Percentiles rank a stretch among this genome's conserved stretches.
These are phyloP conservation scores for Chamaecyparis obtusa DNA, from an alignment of 75 land plant genomes.

Conservation along the genomic window DNA sequence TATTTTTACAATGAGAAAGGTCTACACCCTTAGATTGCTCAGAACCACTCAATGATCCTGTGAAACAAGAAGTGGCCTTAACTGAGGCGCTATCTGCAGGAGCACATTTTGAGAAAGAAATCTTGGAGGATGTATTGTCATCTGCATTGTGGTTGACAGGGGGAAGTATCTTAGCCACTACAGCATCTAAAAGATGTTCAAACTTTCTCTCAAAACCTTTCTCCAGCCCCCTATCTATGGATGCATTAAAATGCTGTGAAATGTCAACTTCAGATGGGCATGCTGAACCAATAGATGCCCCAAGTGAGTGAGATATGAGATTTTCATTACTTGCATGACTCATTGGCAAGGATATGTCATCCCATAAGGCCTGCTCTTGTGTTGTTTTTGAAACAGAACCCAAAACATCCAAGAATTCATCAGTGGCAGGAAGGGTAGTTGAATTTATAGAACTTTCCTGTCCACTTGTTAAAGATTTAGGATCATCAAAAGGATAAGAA, in stretches of 20 bases:
- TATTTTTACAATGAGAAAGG: conserved; percentile 11
- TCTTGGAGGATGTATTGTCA: conserved; percentile 36
- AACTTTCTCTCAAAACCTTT: conserved; percentile 12
- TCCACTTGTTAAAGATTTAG: conserved; percentile 17
- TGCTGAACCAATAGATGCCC: not conserved
- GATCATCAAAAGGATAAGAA: not conserved
- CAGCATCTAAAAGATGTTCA: conserved; percentile 72
- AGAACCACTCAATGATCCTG: conserved; percentile 2
- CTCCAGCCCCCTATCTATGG: conserved; percentile 17
- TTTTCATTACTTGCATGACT: not conserved
- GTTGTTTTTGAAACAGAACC: conserved; percentile 28
- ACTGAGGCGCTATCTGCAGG: conserved; percentile 17
- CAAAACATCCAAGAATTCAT: conserved; percentile 51
- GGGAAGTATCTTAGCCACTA: conserved; percentile 39
- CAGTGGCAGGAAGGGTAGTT: conserved; percentile 19
- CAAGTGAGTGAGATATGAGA: conserved; percentile 10
- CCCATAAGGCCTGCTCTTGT: conserved; percentile 15
- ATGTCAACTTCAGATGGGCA: conserved; percentile 1
- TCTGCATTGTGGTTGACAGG: conserved; percentile 26
- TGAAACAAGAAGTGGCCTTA: conserved; percentile 13
- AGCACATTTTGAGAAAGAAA: conserved; percentile 34
- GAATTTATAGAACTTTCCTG: conserved; percentile 6
- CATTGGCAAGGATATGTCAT: conserved; percentile 7
- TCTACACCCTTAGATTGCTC: conserved; percentile 20
- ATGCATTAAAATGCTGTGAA: conserved; percentile 10